phyloP scores from a whole-genome alignment of 2,329 filamentous ascomycete species.

The Graphiopsis chlorocephala region DNA sequence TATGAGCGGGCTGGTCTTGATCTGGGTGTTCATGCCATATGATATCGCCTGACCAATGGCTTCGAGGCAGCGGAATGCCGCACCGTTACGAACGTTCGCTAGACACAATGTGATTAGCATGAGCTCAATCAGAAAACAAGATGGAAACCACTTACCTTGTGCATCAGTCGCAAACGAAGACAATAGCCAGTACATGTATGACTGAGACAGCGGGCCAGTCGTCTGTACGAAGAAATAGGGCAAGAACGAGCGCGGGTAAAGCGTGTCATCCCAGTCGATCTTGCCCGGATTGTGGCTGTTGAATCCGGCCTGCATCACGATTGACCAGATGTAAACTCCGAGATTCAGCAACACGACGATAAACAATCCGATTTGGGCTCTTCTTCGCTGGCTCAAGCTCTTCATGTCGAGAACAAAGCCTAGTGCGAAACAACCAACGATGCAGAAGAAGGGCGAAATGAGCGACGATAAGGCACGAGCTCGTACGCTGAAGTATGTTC shows the following conservation, averaged over 20 bases:
- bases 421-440: constrained; percentile 9
- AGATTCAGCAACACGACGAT: constrained; percentile 39
- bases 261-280: constrained; percentile 27
- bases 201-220: constrained; percentile 26
- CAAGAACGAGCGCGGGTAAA: constrained; percentile 20
- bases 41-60: constrained; percentile 46
- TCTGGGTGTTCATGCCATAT: constrained; percentile 25
- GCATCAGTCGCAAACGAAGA: constrained; percentile 38
- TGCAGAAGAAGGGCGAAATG: constrained; percentile 19
- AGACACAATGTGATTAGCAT: not conserved
- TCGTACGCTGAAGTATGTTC: constrained; percentile 35
- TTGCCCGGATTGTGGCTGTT: constrained; percentile 28
- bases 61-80: constrained; percentile 36
- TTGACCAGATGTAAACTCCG: constrained; percentile 25
- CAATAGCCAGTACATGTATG: constrained; percentile 39
- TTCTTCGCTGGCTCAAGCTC: constrained; percentile 56
- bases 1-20: constrained; percentile 42
- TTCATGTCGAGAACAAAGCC: constrained; percentile 62
- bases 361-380: constrained; percentile 43
- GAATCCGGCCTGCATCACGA: constrained; percentile 20
- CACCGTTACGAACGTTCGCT: constrained; percentile 7
- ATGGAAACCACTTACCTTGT: constrained; percentile 26
- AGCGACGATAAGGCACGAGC: constrained; percentile 35
- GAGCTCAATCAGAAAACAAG: constrained; percentile 27
- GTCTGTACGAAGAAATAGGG: constrained; percentile 27